Evolutionary conservation across 345 rosid species (phyloP), one percentile per base, ranked within the genome.

Genomic region (Ailanthus altissimus): DNA sequence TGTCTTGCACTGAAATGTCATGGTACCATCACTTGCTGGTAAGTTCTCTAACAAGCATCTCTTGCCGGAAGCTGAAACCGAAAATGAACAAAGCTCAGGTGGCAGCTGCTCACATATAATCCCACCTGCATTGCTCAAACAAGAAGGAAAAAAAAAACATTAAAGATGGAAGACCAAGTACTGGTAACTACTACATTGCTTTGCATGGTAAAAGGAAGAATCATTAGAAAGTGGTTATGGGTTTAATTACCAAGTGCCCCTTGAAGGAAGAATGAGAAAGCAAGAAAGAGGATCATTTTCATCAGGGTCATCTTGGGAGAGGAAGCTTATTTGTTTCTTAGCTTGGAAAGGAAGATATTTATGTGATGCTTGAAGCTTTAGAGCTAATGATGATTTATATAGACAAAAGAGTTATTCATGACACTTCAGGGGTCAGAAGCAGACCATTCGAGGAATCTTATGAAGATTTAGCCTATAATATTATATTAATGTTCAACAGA

Each of bases 61-160:
- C 76, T 80, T 80, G 51, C 84, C 82, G 20, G 80, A 64, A 47
- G 53, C 36, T 4, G 87, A 77, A 23, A 85, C 75, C 6, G 82
- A 80, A 43, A 67, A 82, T 23, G 84, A 67, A 42, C 84, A 79
- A 0, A 72, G 49, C 18, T 78, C 84, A 25, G 12, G 8, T 1
- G 84, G 82, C 74, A 82, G 42, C 42, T 82, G 45, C 80, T 84
- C 87, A 49, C 87, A 84, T 47, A 82, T 61, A 51, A 82, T 64
- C 47, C 74, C 83, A n/a, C 84, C 81, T 77, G 32, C n/a, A 66
- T 50, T n/a, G 28, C 28, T 16, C 21, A 64, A 59, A 63, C 1
- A 16, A 63, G 32, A 45, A 16, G 6, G n/a, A n/a, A n/a, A n/a
- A n/a, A n/a, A n/a, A n/a, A n/a, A n/a, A n/a, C n/a, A n/a, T n/a